These are phyloP conservation scores for Fragaria ananassa DNA, from an alignment of 306 rosid species.

Conservation along the genomic window DNA sequence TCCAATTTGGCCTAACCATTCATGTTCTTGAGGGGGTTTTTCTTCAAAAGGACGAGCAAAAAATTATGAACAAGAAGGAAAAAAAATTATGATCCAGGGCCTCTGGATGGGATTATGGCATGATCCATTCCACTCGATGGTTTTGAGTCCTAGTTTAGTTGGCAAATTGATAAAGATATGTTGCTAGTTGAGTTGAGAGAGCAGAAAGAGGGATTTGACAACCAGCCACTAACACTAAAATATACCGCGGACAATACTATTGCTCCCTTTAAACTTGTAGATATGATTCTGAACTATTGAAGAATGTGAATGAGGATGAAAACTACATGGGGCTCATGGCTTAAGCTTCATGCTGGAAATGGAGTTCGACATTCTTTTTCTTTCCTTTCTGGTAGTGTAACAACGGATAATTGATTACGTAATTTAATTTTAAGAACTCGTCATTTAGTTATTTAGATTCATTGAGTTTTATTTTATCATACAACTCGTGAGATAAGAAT, in stretches of 20 bases:
- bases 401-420: not conserved
- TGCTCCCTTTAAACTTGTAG: not conserved
- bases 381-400: not conserved
- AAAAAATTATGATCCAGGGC: not conserved
- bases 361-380: not conserved
- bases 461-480: no score
- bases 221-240: constrained; percentile 12
- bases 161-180: constrained; percentile 27
- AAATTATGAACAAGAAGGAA: not conserved
- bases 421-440: no score
- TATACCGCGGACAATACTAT: not conserved
- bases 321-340: not conserved
- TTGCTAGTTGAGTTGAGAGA: not conserved
- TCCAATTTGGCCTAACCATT: not conserved
- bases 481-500: no score
- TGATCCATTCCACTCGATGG: constrained; percentile 63
- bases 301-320: not conserved
- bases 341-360: not conserved
- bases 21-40: constrained; percentile 10
- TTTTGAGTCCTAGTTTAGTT: constrained; percentile 20
- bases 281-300: not conserved
- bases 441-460: no score
- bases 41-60: not conserved
- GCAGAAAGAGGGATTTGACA: constrained; percentile 21
- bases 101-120: constrained; percentile 40